Evolutionary conservation across 192 early-diverging fungal species (phyloP).

Genomic region (Diversispora epigaea): DNA sequence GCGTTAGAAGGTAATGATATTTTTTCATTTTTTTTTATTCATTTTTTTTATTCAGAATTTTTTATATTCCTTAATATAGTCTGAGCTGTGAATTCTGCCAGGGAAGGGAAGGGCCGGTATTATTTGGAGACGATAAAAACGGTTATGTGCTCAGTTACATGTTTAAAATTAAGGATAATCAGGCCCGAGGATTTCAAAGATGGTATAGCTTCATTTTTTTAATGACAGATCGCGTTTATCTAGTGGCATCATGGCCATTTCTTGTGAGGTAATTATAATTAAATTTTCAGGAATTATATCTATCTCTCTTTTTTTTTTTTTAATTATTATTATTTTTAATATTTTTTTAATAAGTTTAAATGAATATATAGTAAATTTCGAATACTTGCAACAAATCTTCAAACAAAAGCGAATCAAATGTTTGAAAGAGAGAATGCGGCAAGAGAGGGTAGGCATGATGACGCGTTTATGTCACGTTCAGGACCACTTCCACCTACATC

Average conservation of each 20-base stretch:
- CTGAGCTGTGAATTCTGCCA: constrained; percentile 64
- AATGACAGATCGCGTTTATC: constrained; percentile 63
- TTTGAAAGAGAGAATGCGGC: constrained; percentile 47
- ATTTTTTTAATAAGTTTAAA: neutral
- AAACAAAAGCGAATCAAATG: constrained; percentile 44
- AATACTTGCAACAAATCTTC: constrained; percentile 50
- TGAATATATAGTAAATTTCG: constrained; percentile 51
- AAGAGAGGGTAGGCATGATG: constrained; percentile 31
- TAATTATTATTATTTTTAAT: neutral
- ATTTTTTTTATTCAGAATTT: neutral
- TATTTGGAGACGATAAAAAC: constrained; percentile 68
- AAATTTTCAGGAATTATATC: neutral
- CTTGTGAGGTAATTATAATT: constrained; percentile 51
- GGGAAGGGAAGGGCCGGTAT: constrained; percentile 62
- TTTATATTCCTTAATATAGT: constrained; percentile 32
- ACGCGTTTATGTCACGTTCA: constrained; percentile 31
- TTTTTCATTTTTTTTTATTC: neutral
- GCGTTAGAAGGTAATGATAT: constrained; percentile 43
- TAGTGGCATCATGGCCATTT: constrained; percentile 67
- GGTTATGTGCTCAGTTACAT: constrained; percentile 72
- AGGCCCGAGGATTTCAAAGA: constrained; percentile 60
- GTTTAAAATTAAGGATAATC: constrained; percentile 66
- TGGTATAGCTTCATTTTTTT: constrained; percentile 65
- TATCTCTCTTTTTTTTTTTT: constrained; percentile 1
- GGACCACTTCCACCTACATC: constrained; percentile 40